Evolutionary conservation across 768 basidiomycete species (phyloP).

Genomic region (Lanmaoa pseudosensibilis): DNA sequence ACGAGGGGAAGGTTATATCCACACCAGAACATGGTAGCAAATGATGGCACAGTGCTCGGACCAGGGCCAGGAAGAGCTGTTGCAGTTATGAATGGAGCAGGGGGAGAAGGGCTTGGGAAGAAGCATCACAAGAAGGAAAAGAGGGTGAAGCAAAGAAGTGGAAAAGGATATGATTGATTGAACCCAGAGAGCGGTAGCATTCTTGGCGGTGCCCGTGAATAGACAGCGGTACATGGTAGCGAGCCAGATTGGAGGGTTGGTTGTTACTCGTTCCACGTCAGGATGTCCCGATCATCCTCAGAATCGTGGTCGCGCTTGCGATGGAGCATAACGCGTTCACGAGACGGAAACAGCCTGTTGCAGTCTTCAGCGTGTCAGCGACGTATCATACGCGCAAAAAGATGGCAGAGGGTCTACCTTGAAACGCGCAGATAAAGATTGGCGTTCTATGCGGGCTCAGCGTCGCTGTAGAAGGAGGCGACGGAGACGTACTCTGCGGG

Average conservation of each 20-base stretch:
- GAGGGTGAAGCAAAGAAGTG: conserved; percentile 85
- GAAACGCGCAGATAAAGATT: conserved; percentile 74
- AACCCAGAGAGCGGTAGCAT: background rate
- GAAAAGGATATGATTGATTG: conserved; percentile 81
- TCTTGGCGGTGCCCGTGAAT: background rate
- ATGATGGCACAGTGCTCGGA: conserved; percentile 71
- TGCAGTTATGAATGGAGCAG: conserved; percentile 40
- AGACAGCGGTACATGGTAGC: background rate
- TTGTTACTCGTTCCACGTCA: conserved; percentile 69
- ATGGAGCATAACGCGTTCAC: conserved; percentile 67
- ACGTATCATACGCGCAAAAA: background rate
- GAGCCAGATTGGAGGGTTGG: background rate
- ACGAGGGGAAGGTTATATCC: conserved; percentile 70
- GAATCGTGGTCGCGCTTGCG: conserved; percentile 71
- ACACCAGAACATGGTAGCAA: conserved; percentile 77
- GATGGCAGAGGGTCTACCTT: conserved; percentile 38
- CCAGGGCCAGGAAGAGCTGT: conserved; percentile 42
- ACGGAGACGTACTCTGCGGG: conserved; percentile 55
- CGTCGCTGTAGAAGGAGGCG: background rate
- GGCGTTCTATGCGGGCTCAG: conserved; percentile 53
- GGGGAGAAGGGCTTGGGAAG: conserved; percentile 50
- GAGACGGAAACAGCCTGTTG: conserved; percentile 68
- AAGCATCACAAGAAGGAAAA: conserved; percentile 85
- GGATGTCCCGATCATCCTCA: conserved; percentile 52
- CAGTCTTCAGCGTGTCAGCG: conserved; percentile 47